Evolutionary conservation across 768 basidiomycete species (phyloP), one percentile per base, ranked within the genome.

Genomic region (Megacollybia marginata): DNA sequence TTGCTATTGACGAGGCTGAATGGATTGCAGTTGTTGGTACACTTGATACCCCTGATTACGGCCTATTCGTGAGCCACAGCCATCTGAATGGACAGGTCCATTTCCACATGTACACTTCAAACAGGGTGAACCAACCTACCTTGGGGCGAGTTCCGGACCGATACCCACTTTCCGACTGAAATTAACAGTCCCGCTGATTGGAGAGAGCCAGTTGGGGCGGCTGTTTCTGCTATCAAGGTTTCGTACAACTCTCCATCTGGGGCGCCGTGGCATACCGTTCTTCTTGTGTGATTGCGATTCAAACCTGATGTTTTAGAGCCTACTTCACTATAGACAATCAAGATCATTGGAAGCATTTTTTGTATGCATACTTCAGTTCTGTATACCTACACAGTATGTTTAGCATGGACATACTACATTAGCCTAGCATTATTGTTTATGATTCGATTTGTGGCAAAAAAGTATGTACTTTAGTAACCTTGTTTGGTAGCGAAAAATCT

Each of bases 91-190:
- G 80, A 3, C 76, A 77, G 67, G 77, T 70, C 51, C 79, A 83
- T 59, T 90, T 91, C 68, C 85, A 87, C 51, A 81, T 88, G 12
- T 83, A 79, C 58, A 66, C 76, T 3, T 65, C 73, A 1, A 66
- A 75, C 2, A 71, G 65, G 50, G 57, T 59, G 31, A 80, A 82
- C 4, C 74, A 80, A n/a, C n/a, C n/a, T n/a, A 42, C 76, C 80
- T 1, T 92, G 89, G 89, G 89, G 89, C 6, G 73, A 73, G 13
- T 89, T 88, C 61, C 78, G 80, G 2, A n/a, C n/a, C n/a, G n/a
- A n/a, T n/a, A n/a, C n/a, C n/a, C n/a, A n/a, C n/a, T n/a, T n/a
- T n/a, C n/a, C 69, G 9, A 63, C 63, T 4, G 71, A 69, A 16
- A 54, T 62, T 33, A 15, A 9, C 12, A 63, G 65, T 11, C 80